Evolutionary conservation across 805 yeast genomes (phyloP).

Genomic region (Lipomyces kockii): DNA sequence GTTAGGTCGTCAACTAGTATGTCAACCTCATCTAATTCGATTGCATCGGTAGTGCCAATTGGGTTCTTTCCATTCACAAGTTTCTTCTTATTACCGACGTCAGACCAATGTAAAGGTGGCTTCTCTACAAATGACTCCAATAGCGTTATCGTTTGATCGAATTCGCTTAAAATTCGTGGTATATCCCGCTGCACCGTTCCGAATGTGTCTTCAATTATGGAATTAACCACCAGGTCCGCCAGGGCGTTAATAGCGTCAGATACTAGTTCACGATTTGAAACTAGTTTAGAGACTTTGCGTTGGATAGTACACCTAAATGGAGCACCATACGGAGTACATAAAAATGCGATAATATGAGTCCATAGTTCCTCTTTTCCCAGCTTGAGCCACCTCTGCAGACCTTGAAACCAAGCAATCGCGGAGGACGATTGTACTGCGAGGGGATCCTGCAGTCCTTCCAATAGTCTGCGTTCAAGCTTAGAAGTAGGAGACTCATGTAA

Average conservation of each 20-base stretch:
- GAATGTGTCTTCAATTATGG: conserved; percentile 47
- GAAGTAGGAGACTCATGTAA: conserved; percentile 17
- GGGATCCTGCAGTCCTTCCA: conserved; percentile 40
- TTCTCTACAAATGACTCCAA: conserved; percentile 37
- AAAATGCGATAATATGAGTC: conserved; percentile 25
- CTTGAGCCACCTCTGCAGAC: conserved; percentile 9
- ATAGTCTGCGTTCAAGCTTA: conserved; percentile 24
- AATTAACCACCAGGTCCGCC: conserved; percentile 43
- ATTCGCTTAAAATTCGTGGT: conserved; percentile 41
- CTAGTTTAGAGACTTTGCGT: conserved; percentile 38
- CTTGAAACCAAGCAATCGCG: conserved; percentile 29
- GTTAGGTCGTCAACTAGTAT: conserved; percentile 32
- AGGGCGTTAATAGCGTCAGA: conserved; percentile 44
- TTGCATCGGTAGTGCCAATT: conserved; percentile 25
- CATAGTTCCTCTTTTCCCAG: neutral
- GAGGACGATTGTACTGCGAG: conserved; percentile 37
- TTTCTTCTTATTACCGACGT: conserved; percentile 36
- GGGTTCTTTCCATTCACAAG: conserved; percentile 15
- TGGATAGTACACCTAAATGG: conserved; percentile 46
- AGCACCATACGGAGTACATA: conserved; percentile 41
- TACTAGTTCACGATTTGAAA: conserved; percentile 41
- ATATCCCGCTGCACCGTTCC: conserved; percentile 52
- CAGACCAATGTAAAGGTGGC: conserved; percentile 46
- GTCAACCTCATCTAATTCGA: conserved; percentile 34
- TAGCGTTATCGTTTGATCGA: conserved; percentile 39